Conservation (phyloP, 306 rosid genomes). For the Lithocarpus polystachyus region DNA sequence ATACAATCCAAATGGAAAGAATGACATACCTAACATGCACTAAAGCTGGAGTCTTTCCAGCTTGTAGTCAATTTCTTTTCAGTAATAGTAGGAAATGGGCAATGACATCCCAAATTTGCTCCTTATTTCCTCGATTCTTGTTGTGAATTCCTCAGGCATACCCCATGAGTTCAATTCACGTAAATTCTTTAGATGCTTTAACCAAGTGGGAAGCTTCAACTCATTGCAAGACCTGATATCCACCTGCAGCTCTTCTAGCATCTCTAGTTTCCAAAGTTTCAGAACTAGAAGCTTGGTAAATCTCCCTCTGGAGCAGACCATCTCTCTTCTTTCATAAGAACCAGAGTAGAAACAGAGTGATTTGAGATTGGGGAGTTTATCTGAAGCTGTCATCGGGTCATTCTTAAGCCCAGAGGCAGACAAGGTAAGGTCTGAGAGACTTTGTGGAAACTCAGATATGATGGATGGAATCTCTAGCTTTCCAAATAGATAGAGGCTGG, state of each 20-base stretch:
- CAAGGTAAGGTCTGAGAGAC: conserved; percentile 21
- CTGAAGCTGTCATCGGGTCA: neutral
- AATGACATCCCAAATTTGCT: too few relatives aligned
- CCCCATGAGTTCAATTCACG: neutral
- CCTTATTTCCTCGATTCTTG: neutral
- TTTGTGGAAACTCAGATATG: neutral
- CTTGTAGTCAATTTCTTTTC: too few relatives aligned
- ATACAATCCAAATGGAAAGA: too few relatives aligned
- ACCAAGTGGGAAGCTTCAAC: neutral
- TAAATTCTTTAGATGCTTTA: neutral
- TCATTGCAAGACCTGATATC: conserved; percentile 11
- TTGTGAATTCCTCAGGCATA: neutral
- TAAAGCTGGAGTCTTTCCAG: too few relatives aligned
- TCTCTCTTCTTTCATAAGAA: neutral
- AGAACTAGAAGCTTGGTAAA: conserved; percentile 15
- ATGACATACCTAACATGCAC: too few relatives aligned
- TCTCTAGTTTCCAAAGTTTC: conserved; percentile 7
- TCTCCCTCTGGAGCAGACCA: neutral
- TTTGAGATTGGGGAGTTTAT: neutral
- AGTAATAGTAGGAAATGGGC: too few relatives aligned
- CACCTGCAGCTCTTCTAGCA: neutral
- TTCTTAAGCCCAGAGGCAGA: neutral
- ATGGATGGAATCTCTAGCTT: neutral
- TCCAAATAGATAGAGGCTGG: conserved; percentile 4
- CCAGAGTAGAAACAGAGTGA: neutral